A percentile compares a stretch with the other conserved stretches of the same genome.
phyloP scores from a whole-genome alignment of 192 early-diverging fungal genomes.

The Dimargaris xerosporica region DNA sequence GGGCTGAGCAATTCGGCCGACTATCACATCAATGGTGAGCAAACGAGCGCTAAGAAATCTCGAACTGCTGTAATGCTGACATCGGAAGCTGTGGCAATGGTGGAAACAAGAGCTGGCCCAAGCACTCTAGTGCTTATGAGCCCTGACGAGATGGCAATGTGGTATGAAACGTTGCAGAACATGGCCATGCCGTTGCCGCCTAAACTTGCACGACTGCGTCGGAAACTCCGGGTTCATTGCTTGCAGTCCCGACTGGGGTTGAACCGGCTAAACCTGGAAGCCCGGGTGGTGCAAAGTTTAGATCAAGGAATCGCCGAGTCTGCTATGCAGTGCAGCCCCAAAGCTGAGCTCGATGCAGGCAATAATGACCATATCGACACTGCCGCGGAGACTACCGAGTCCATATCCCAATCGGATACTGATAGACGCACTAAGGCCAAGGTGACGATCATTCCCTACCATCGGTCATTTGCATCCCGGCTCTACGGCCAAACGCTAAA shows the following conservation, averaged over 20 bases:
- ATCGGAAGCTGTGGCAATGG: too few species aligned
- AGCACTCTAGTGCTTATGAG: constrained; percentile 19
- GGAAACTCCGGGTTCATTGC: constrained; percentile 30
- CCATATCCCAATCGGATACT: background rate
- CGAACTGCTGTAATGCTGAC: too few species aligned
- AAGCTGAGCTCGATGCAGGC: background rate
- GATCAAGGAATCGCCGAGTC: background rate
- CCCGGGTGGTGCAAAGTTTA: constrained; percentile 18
- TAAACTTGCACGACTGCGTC: constrained; percentile 18
- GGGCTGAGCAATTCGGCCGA: too few species aligned
- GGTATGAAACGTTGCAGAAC: constrained; percentile 21
- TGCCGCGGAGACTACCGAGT: background rate
- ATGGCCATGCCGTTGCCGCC: constrained; percentile 7
- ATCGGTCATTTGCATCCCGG: constrained; percentile 58
- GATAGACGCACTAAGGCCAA: constrained; percentile 16
- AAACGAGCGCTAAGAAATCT: constrained; percentile 23
- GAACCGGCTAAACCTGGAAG: constrained; percentile 52
- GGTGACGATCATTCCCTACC: constrained; percentile 40
- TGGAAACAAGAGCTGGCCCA: too few species aligned
- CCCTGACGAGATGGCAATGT: constrained; percentile 42
- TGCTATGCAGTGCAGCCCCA: background rate
- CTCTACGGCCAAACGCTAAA: constrained; percentile 44
- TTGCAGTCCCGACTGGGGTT: constrained; percentile 47
- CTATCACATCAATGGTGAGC: constrained; percentile 16
- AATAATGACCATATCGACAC: background rate